phyloP scores from a whole-genome alignment of 805 yeast genomes.

The Candida dendrica region DNA sequence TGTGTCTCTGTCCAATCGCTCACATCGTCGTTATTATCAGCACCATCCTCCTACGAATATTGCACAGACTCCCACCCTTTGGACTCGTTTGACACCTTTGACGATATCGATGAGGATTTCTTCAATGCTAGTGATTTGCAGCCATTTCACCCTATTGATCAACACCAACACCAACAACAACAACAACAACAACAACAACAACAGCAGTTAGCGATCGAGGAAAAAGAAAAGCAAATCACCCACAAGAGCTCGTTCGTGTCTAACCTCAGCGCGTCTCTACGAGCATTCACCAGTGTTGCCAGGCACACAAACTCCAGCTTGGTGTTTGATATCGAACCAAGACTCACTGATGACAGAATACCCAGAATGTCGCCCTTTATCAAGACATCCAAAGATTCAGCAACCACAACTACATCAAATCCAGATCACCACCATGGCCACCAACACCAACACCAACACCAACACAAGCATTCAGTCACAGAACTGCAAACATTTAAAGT shows the following conservation, averaged over 20 bases:
- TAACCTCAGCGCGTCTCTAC: constrained; percentile 14
- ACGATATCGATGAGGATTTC: constrained; percentile 5
- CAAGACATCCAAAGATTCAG: background rate
- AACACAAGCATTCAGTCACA: constrained; percentile 3
- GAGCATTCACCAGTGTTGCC: constrained; percentile 10
- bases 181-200: background rate
- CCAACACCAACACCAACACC: background rate
- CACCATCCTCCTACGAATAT: constrained; percentile 9
- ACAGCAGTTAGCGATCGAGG: background rate
- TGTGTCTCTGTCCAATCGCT: no score
- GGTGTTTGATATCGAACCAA: constrained; percentile 19
- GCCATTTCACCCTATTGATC: no score
- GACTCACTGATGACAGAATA: constrained; percentile 18
- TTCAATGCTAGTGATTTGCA: constrained; percentile 1
- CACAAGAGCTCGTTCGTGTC: constrained; percentile 15
- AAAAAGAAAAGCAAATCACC: background rate
- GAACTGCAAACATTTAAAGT: constrained; percentile 21
- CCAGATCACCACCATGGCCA: no score
- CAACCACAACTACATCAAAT: background rate
- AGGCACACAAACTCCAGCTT: constrained; percentile 9
- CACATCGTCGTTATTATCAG: constrained; percentile 1
- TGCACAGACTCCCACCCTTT: constrained; percentile 15
- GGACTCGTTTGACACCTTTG: constrained; percentile 6
- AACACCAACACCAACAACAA: background rate
- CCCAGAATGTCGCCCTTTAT: constrained; percentile 6